A percentile compares a stretch with the other conserved stretches of the same genome.
Conservation (phyloP, 768 basidiomycete species). For the Suillus sp. region DNA sequence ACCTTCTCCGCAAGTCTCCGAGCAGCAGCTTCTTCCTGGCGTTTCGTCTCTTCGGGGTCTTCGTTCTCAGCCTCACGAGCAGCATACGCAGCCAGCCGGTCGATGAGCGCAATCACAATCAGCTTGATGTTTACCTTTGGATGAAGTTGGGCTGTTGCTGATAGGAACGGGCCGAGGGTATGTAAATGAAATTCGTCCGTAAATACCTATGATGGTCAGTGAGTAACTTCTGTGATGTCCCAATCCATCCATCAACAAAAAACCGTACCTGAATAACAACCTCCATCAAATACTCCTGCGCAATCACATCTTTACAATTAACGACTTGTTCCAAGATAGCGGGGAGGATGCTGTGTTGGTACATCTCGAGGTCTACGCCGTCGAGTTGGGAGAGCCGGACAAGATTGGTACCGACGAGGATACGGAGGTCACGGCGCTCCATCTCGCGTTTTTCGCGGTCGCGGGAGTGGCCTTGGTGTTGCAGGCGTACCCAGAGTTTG, state of each 20-base stretch:
- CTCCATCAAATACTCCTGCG: constrained; percentile 99
- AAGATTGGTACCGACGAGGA: constrained; percentile 96
- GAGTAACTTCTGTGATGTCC: background rate
- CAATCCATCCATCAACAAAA: background rate
- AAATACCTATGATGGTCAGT: constrained; percentile 68
- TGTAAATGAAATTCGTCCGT: constrained; percentile 98
- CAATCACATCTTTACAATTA: constrained; percentile 97
- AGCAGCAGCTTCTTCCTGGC: constrained; percentile 92
- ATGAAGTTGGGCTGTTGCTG: constrained; percentile 93
- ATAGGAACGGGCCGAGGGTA: constrained; percentile 93
- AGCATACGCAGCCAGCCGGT: constrained; percentile 93
- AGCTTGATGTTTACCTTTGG: constrained; percentile 98
- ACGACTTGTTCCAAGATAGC: constrained; percentile 96
- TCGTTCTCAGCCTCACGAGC: constrained; percentile 97
- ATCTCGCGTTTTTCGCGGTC: constrained; percentile 97
- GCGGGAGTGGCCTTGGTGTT: constrained; percentile 96
- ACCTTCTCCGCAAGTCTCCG: constrained; percentile 87
- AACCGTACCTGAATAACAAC: constrained; percentile 88
- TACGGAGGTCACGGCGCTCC: constrained; percentile 93
- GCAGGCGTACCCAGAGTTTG: constrained; percentile 98
- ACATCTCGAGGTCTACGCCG: constrained; percentile 94
- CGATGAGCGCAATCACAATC: constrained; percentile 97
- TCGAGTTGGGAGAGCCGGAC: constrained; percentile 95
- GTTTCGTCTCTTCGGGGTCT: constrained; percentile 91
- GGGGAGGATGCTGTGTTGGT: constrained; percentile 82